Conservation (phyloP, 306 rosid species). For the Corylus americana region DNA sequence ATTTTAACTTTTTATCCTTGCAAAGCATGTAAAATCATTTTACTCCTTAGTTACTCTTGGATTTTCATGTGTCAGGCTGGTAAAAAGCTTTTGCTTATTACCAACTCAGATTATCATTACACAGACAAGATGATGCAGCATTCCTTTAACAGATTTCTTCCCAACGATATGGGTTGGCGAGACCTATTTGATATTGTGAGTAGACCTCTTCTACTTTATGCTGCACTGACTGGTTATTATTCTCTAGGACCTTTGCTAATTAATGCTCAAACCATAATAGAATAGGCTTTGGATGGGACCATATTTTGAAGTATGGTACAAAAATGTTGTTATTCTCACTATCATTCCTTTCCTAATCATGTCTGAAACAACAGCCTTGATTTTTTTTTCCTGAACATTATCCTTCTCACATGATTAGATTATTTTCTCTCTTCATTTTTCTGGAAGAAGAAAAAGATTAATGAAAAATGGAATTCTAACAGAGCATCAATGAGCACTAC, state of each 20-base stretch:
- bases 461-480: background rate
- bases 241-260: background rate
- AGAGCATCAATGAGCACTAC: constrained; percentile 6
- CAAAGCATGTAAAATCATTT: constrained; percentile 9
- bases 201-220: constrained; percentile 2
- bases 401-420: background rate
- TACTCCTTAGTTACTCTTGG: constrained; percentile 27
- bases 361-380: constrained; percentile 9
- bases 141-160: constrained; percentile 93
- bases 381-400: background rate
- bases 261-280: background rate
- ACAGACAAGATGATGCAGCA: constrained; percentile 96
- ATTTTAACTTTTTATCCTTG: constrained; percentile 17
- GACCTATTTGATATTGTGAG: constrained; percentile 96
- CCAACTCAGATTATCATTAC: constrained; percentile 93
- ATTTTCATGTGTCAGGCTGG: constrained; percentile 74
- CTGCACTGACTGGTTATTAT: background rate
- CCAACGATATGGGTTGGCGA: constrained; percentile 95
- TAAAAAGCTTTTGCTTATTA: constrained; percentile 88
- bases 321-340: background rate
- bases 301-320: constrained; percentile 23
- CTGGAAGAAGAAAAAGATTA: background rate
- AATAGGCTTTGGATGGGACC: constrained; percentile 8
- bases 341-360: constrained; percentile 8
- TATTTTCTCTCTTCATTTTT: background rate